phyloP scores from a whole-genome alignment of 768 basidiomycete species.

The Naganishia antarctica region DNA sequence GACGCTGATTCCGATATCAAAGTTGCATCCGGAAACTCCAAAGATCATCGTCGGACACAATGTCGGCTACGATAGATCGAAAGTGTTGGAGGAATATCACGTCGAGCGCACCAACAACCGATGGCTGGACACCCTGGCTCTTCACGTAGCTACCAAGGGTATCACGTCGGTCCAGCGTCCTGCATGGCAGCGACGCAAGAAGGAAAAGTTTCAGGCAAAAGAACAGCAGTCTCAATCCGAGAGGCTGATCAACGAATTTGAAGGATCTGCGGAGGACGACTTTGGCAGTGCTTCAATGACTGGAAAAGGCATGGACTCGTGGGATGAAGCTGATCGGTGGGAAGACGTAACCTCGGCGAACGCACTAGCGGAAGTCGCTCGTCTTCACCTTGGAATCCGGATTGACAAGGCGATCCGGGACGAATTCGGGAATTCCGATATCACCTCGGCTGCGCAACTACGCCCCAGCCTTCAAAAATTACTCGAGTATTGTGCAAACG shows the following conservation, averaged over 20 bases:
- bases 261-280: slow-evolving; percentile 46
- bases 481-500: slow-evolving; percentile 75
- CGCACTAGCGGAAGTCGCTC: slow-evolving; percentile 85
- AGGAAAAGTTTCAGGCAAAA: slow-evolving; percentile 61
- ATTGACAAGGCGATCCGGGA: slow-evolving; percentile 69
- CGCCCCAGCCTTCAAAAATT: slow-evolving; percentile 65
- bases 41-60: slow-evolving; percentile 87
- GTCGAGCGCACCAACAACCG: slow-evolving; percentile 64
- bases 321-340: slow-evolving; percentile 61
- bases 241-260: slow-evolving; percentile 48
- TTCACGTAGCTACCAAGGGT: slow-evolving; percentile 89
- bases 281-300: neutral
- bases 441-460: slow-evolving; percentile 65
- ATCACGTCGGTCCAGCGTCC: slow-evolving; percentile 93
- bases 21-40: slow-evolving; percentile 50
- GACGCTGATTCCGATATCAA: slow-evolving; percentile 41
- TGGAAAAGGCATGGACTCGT: slow-evolving; percentile 23
- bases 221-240: slow-evolving; percentile 50
- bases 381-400: slow-evolving; percentile 74
- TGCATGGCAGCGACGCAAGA: slow-evolving; percentile 81
- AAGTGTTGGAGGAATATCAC: slow-evolving; percentile 76
- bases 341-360: slow-evolving; percentile 88
- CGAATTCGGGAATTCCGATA: slow-evolving; percentile 59
- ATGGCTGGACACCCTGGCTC: slow-evolving; percentile 88
- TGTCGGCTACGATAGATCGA: slow-evolving; percentile 83